Base-by-base conservation (phyloP, 495 filamentous ascomycete species). In the Trichoderma erinaceum region DNA sequence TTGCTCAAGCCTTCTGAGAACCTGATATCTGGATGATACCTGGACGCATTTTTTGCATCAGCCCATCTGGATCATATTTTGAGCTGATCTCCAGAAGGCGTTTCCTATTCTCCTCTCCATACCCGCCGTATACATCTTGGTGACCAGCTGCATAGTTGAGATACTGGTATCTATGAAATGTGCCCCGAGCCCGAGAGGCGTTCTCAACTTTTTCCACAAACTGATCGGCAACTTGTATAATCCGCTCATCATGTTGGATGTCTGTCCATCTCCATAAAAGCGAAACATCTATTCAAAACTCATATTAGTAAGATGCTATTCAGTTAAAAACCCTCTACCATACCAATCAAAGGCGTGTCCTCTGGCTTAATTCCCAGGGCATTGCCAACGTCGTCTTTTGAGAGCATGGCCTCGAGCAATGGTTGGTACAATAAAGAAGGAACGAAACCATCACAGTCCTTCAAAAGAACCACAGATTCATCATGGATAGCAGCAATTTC, bases 331-430 rank as follows among this genome's bases (percentile, higher is more conserved):
- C 13, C 6, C 23, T 23, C 18, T 21, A 8, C 8, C 48, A 21
- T 23, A 52, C 48, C 48, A 21, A 52, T 52, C 3, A 52, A 21
- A 21, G 48, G 48, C 18, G 48, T 52, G 21, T 52, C 48, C 10
- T 52, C 48, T 52, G 48, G 48, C 18, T 52, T 52, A 23, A 52
- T 52, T 52, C 48, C 48, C 16, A 52, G 48, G 48, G 48, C 48
- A 52, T 52, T 52, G 48, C 48, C 18, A n/a, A 52, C 21, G 23
- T 52, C 16, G 21, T 52, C 48, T 18, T 21, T 52, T 18, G 48
- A 18, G 4, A 52, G 48, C 48, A 52, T 52, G 23, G 18, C 48
- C 16, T 18, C 18, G 18, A 52, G 18, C 48, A 52, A 52, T 18
- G 48, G 48, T 18, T 52, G 48, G 48, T 52, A 52, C n/a, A 52